Evolutionary conservation across 352 stramenopile species (phyloP).

Genomic region (Globisporangium emineosum): DNA sequence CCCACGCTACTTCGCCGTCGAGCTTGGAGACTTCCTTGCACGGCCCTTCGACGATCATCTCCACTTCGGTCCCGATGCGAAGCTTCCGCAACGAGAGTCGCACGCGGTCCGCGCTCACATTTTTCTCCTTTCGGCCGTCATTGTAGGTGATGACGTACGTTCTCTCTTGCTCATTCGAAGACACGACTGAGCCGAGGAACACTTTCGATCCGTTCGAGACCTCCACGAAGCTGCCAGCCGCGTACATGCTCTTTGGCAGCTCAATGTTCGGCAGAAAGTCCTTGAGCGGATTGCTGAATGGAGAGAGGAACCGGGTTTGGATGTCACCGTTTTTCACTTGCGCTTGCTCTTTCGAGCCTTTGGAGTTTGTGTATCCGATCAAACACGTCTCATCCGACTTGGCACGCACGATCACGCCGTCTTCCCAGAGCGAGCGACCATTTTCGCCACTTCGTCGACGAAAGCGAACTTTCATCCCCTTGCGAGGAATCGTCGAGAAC

Average conservation of each 20-base stretch:
- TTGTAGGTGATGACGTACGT: constrained; percentile 58
- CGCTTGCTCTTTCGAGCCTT: constrained; percentile 35
- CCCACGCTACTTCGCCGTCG: constrained; percentile 69
- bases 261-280: constrained; percentile 26
- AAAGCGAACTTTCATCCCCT: constrained; percentile 55
- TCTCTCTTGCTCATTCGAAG: constrained; percentile 37
- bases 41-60: constrained; percentile 70
- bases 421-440: constrained; percentile 30
- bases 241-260: constrained; percentile 29
- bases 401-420: constrained; percentile 44
- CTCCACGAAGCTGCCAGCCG: constrained; percentile 48
- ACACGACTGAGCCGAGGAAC: constrained; percentile 40
- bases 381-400: constrained; percentile 47
- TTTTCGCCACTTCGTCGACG: constrained; percentile 25
- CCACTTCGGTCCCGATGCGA: constrained; percentile 58
- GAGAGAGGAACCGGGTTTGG: constrained; percentile 35
- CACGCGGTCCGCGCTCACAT: constrained; percentile 44
- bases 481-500: constrained; percentile 29
- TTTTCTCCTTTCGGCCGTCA: constrained; percentile 61
- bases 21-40: constrained; percentile 71
- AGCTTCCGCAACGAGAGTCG: constrained; percentile 53
- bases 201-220: constrained; percentile 41
- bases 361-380: constrained; percentile 32
- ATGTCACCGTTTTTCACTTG: constrained; percentile 51
- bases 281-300: constrained; percentile 27